A percentile compares a stretch with the other conserved stretches of the same genome.
Evolutionary conservation across 495 filamentous ascomycete genomes (phyloP).

Genomic region (Lasiosphaeria hispida): DNA sequence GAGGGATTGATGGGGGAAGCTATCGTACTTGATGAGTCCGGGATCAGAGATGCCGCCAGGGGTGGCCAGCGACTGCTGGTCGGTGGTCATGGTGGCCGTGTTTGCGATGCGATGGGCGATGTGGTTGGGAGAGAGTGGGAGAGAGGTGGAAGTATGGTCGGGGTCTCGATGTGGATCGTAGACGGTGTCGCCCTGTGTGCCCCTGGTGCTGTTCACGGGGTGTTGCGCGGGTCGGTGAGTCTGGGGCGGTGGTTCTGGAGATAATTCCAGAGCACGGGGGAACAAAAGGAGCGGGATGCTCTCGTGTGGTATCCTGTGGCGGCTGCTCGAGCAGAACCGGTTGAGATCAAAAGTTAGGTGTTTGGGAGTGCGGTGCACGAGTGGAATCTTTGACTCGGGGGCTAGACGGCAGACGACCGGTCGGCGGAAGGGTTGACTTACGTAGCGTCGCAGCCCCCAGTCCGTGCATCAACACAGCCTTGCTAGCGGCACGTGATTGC

Average conservation of each 20-base stretch:
- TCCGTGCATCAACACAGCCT: conserved; percentile 17
- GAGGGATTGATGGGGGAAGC: conserved; percentile 10
- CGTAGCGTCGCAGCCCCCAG: conserved; percentile 19
- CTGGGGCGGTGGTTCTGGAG: no score
- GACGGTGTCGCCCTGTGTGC: not conserved
- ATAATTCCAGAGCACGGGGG: no score
- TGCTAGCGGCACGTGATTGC: conserved; percentile 13
- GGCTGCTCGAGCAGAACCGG: no score
- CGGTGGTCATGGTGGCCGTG: conserved; percentile 27
- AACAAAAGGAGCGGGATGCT: no score
- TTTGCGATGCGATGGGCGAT: conserved; percentile 9
- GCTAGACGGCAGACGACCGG: conserved; percentile 4
- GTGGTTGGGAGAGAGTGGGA: not conserved
- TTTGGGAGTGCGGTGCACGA: not conserved
- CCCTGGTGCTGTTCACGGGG: no score
- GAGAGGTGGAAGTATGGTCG: not conserved
- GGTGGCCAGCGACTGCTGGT: conserved; percentile 33
- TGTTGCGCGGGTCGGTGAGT: no score
- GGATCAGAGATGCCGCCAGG: conserved; percentile 58
- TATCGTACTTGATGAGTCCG: conserved; percentile 54
- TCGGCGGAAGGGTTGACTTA: conserved; percentile 10
- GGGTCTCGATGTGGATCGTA: not conserved
- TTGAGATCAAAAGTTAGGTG: not conserved
- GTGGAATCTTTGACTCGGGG: conserved; percentile 6
- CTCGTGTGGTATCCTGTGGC: no score